These are phyloP conservation scores for Solidago caesia DNA, from an alignment of 129 eudicot genomes.

Conservation along the genomic window DNA sequence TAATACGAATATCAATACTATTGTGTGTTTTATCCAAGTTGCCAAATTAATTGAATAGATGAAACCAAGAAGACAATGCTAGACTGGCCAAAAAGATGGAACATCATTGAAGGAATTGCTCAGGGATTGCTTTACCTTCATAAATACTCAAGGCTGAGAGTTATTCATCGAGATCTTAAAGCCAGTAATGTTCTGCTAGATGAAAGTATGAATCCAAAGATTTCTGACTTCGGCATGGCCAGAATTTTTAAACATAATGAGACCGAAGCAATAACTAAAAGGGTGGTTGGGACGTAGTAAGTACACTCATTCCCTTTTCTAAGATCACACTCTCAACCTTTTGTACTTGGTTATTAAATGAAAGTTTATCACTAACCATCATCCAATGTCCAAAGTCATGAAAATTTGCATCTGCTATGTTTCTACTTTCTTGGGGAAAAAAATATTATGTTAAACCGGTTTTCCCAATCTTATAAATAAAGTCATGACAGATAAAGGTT, in stretches of 20 bases:
- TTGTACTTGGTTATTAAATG: background rate
- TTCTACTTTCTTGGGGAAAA: too few species aligned
- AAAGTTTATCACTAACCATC: too few species aligned
- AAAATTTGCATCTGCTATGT: too few species aligned
- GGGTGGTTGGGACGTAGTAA: slow-evolving; percentile 49
- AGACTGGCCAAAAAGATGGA: slow-evolving; percentile 42
- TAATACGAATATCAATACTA: background rate
- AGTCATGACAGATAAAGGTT: too few species aligned
- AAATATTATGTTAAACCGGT: too few species aligned
- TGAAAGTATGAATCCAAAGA: slow-evolving; percentile 44
- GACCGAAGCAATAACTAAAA: slow-evolving; percentile 42
- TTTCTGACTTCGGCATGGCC: slow-evolving; percentile 55
- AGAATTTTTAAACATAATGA: slow-evolving; percentile 41
- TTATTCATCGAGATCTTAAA: slow-evolving; percentile 51
- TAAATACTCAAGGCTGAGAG: slow-evolving; percentile 46
- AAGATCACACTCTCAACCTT: background rate
- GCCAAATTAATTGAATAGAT: slow-evolving; percentile 16
- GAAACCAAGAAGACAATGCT: slow-evolving; percentile 32
- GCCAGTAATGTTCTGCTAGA: slow-evolving; percentile 50
- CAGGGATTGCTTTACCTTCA: slow-evolving; percentile 53
- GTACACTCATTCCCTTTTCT: background rate
- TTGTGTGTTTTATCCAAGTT: background rate
- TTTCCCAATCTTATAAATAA: too few species aligned
- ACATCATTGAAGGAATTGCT: slow-evolving; percentile 42
- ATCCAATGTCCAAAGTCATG: too few species aligned